phyloP scores from a whole-genome alignment of 75 land plant genomes.

The Larix kaempferi region DNA sequence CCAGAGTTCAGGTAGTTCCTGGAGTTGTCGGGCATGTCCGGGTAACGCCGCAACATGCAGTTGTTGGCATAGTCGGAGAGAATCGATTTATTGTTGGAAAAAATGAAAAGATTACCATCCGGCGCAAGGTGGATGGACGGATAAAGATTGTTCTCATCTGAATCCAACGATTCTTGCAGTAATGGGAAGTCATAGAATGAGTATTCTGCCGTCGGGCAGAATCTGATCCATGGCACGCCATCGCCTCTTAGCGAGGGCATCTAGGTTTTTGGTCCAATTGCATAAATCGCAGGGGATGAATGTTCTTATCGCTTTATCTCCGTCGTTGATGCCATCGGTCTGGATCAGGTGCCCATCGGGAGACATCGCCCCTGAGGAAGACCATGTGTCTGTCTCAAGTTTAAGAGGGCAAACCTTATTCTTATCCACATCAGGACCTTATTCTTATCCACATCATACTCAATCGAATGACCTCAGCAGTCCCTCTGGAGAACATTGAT shows the following conservation, averaged over 20 bases:
- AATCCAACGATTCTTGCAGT: conserved; percentile 27
- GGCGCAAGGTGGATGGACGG: conserved; percentile 69
- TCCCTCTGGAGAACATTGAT: conserved; percentile 30
- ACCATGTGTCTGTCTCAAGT: conserved; percentile 69
- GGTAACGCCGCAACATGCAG: conserved; percentile 22
- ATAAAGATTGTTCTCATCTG: conserved; percentile 68
- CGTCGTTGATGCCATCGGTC: conserved; percentile 71
- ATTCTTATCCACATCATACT: conserved; percentile 29
- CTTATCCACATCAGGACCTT: no score
- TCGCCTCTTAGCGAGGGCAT: conserved; percentile 21
- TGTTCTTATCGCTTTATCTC: conserved; percentile 30
- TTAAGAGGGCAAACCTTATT: conserved; percentile 55
- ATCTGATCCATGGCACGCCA: conserved; percentile 67
- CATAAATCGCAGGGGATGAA: conserved; percentile 39
- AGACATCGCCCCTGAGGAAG: conserved; percentile 57
- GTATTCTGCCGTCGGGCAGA: conserved; percentile 60
- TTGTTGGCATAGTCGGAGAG: conserved; percentile 37
- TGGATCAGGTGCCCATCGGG: conserved; percentile 72
- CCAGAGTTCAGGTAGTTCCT: conserved; percentile 67
- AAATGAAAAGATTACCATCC: conserved; percentile 74
- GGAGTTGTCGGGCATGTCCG: conserved; percentile 37
- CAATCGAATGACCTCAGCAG: conserved; percentile 78
- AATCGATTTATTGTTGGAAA: conserved; percentile 61
- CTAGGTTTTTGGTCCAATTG: conserved; percentile 56
- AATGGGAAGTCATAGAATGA: conserved; percentile 21